Percentiles rank a stretch among this genome's conserved stretches.
phyloP scores from a whole-genome alignment of 2,329 filamentous ascomycete species.

The Pseudogymnoascus sp. region DNA sequence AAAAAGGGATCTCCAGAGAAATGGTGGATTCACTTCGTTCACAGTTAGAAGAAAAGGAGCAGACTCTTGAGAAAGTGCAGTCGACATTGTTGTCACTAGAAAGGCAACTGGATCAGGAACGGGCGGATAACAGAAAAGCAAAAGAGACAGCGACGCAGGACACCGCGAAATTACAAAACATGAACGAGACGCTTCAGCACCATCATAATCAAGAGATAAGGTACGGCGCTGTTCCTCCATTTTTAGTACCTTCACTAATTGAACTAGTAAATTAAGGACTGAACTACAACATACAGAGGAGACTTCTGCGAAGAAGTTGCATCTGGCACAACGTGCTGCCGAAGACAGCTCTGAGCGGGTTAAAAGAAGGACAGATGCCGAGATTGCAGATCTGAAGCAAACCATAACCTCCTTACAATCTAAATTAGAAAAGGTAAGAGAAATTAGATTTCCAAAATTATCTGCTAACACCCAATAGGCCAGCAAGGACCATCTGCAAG shows the following conservation, averaged over 20 bases:
- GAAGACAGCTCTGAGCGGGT: slow-evolving; percentile 44
- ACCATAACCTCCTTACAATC: slow-evolving; percentile 56
- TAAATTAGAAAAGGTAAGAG: slow-evolving; percentile 50
- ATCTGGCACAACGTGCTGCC: slow-evolving; percentile 34
- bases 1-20: slow-evolving; percentile 89
- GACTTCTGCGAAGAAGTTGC: slow-evolving; percentile 31
- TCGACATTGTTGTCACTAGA: slow-evolving; percentile 41
- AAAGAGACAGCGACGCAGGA: slow-evolving; percentile 53
- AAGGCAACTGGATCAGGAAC: slow-evolving; percentile 61
- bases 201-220: slow-evolving; percentile 61
- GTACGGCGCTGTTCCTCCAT: slow-evolving; percentile 30
- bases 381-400: slow-evolving; percentile 55
- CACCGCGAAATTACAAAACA: slow-evolving; percentile 35
- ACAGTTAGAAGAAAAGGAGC: slow-evolving; percentile 67
- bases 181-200: slow-evolving; percentile 64
- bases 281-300: slow-evolving; percentile 31
- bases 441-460: not conserved
- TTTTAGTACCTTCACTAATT: slow-evolving; percentile 1
- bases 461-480: slow-evolving; percentile 36
- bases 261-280: slow-evolving; percentile 24
- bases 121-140: slow-evolving; percentile 61
- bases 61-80: slow-evolving; percentile 41
- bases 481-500: slow-evolving; percentile 52
- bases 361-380: slow-evolving; percentile 47
- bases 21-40: slow-evolving; percentile 77